Evolutionary conservation across 331 rosid species (phyloP).

Genomic region (Malus hybrid): DNA sequence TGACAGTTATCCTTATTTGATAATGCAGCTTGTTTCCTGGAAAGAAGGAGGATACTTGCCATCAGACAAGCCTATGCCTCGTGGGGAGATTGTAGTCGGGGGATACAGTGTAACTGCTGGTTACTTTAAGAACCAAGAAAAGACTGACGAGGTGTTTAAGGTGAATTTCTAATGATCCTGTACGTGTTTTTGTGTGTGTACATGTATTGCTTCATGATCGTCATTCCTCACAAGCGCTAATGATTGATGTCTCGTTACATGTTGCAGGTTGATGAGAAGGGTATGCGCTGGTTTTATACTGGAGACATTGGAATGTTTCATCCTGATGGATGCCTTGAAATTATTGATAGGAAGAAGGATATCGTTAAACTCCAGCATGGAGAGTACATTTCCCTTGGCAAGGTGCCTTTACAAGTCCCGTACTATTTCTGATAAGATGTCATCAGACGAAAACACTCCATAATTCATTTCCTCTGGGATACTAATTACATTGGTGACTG

Average conservation of each 20-base stretch:
- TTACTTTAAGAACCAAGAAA: conserved; percentile 73
- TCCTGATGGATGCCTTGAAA: conserved; percentile 93
- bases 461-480: conserved; percentile 5
- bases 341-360: conserved; percentile 89
- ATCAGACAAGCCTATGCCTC: conserved; percentile 89
- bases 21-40: conserved; percentile 87
- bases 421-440: not conserved
- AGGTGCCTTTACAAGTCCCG: conserved; percentile 38
- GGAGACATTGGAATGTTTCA: conserved; percentile 85
- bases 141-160: conserved; percentile 81
- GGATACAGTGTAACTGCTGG: conserved; percentile 79
- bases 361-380: conserved; percentile 98
- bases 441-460: not conserved
- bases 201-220: not conserved
- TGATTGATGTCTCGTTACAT: conserved; percentile 2
- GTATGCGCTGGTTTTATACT: conserved; percentile 81
- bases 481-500: conserved; percentile 8
- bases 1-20: conserved; percentile 19
- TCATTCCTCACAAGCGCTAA: not conserved
- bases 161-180: conserved; percentile 23
- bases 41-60: conserved; percentile 76
- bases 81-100: conserved; percentile 85
- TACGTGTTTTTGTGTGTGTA: not conserved
- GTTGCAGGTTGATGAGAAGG: conserved; percentile 68
- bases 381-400: conserved; percentile 87